Evolutionary conservation across 78 protist species (phyloP).

Genomic region (Emiliania huxleyi): DNA sequence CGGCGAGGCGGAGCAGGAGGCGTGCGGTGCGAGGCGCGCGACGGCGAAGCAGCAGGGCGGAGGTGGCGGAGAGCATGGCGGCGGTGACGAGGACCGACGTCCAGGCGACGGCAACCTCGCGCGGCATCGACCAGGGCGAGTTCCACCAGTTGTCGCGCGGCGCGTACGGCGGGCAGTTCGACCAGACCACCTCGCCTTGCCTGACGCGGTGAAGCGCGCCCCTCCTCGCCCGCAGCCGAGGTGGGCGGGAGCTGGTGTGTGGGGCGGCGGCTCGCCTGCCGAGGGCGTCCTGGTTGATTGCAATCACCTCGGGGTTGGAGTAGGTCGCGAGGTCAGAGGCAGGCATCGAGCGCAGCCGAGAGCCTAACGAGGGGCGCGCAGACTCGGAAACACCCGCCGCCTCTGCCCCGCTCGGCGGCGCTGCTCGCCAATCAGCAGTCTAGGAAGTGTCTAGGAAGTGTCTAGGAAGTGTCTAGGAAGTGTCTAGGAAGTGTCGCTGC

Average conservation of each 20-base stretch:
- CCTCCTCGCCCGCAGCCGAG: neutral
- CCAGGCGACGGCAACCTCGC: neutral
- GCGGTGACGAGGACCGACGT: neutral
- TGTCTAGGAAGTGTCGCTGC: too few species aligned
- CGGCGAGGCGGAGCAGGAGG: neutral
- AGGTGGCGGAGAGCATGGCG: neutral
- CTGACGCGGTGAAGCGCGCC: neutral
- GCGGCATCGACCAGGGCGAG: neutral
- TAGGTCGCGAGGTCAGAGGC: neutral
- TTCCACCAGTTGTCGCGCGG: neutral
- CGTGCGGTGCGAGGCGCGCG: too few species aligned
- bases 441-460: too few species aligned
- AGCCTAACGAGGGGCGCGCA: too few species aligned
- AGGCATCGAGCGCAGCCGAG: neutral
- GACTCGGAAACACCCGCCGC: neutral
- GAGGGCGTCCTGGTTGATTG: slow-evolving; percentile 29
- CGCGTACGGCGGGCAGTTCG: slow-evolving; percentile 8
- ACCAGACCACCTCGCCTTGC: neutral
- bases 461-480: too few species aligned
- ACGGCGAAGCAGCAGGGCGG: too few species aligned
- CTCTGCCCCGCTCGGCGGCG: neutral
- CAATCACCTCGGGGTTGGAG: neutral
- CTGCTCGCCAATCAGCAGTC: too few species aligned
- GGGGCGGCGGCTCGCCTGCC: too few species aligned
- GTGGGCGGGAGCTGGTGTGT: too few species aligned